These are phyloP conservation scores for Balamuthia mandrillaris DNA, from an alignment of 208 protist species.

Conservation along the genomic window DNA sequence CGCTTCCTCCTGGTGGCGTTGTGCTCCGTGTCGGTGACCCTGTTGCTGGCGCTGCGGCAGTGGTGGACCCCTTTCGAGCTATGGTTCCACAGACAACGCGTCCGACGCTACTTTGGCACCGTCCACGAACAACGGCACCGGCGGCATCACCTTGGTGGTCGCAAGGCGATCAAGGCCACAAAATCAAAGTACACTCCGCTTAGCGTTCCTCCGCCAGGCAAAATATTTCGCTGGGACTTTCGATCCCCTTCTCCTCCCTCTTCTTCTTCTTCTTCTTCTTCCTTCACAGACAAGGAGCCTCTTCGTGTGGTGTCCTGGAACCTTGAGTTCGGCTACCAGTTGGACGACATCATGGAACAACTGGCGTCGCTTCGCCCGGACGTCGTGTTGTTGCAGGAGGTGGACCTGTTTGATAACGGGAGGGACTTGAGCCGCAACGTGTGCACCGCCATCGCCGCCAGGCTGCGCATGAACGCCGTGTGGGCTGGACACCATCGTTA, in stretches of 20 bases:
- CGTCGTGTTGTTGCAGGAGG: not conserved
- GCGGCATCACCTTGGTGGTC: not conserved
- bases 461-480: not conserved
- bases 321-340: not conserved
- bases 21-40: too few species aligned
- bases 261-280: not conserved
- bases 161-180: not conserved
- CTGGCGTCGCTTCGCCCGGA: not conserved
- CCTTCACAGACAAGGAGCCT: not conserved
- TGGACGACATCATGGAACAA: not conserved
- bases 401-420: not conserved
- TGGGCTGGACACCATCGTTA: not conserved
- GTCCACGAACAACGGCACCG: not conserved
- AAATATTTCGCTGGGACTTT: not conserved
- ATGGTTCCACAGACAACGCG: not conserved
- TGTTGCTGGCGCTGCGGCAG: too few species aligned
- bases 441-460: not conserved
- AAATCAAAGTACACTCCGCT: not conserved
- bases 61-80: too few species aligned
- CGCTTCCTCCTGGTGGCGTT: too few species aligned
- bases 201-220: not conserved
- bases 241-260: not conserved
- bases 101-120: not conserved
- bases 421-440: not conserved
- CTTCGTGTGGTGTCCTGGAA: not conserved